Conservation (phyloP, 106 monocot genomes). For the Phalaenopsis aphrodite region DNA sequence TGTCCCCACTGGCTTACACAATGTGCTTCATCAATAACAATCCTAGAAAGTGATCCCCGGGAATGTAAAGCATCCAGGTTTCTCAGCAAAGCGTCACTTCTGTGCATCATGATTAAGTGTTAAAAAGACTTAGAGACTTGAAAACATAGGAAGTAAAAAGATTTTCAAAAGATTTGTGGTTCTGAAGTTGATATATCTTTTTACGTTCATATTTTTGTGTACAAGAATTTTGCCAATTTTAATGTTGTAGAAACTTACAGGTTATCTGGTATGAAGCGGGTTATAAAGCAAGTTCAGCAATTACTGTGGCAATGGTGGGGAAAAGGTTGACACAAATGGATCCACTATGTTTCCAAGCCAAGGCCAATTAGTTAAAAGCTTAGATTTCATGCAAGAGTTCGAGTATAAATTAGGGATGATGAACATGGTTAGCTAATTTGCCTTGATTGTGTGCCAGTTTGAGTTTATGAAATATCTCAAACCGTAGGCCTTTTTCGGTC, state of each 20-base stretch:
- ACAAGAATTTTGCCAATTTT: neutral
- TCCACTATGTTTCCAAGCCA: neutral
- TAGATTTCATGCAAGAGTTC: neutral
- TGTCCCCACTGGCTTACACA: constrained; percentile 99
- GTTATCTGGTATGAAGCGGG: neutral
- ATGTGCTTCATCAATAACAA: constrained; percentile 99
- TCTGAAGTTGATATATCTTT: neutral
- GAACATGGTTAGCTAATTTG: neutral
- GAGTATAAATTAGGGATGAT: neutral
- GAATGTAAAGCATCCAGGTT: constrained; percentile 68
- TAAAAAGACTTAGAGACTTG: neutral
- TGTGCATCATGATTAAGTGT: constrained; percentile 19
- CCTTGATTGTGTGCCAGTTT: neutral
- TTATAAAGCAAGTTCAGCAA: neutral
- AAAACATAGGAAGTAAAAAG: neutral
- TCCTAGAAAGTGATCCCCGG: constrained; percentile 69
- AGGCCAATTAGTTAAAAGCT: neutral
- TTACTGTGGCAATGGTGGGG: neutral
- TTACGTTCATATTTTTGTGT: neutral
- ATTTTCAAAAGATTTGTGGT: neutral
- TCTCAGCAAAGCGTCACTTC: constrained; percentile 85
- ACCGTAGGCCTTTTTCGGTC: too few species aligned
- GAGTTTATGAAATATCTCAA: neutral
- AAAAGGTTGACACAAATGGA: neutral
- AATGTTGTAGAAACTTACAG: neutral